A percentile compares a stretch with the other conserved stretches of the same genome.
These are phyloP conservation scores for Pseudonitzschia pungens DNA, from an alignment of 108 stramenopile species.

Conservation along the genomic window DNA sequence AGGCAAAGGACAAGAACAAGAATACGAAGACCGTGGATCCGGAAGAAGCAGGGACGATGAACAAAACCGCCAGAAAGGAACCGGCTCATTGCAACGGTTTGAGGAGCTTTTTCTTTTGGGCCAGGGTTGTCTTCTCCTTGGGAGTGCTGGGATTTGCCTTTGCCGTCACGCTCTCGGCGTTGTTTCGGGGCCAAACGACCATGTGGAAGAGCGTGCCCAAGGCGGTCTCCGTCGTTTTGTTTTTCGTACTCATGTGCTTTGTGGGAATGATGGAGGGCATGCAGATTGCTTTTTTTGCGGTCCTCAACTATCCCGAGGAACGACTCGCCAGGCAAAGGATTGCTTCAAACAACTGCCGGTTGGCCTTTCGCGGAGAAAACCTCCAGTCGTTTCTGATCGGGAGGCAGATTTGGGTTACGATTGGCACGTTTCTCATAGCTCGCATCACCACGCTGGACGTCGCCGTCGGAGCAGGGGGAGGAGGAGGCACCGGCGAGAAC, in stretches of 20 bases:
- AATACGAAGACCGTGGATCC: too few relatives aligned
- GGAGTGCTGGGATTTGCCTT: constrained; percentile 52
- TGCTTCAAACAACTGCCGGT: constrained; percentile 51
- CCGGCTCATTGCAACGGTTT: not conserved
- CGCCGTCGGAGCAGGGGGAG: constrained; percentile 9
- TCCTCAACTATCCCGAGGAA: constrained; percentile 51
- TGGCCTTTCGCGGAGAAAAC: constrained; percentile 29
- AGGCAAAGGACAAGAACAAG: too few relatives aligned
- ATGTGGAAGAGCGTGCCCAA: constrained; percentile 44
- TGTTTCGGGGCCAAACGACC: constrained; percentile 41
- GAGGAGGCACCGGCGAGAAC: constrained; percentile 34
- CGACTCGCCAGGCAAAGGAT: constrained; percentile 37
- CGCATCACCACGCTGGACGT: constrained; percentile 40
- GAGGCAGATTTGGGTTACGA: constrained; percentile 48
- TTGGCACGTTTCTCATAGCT: constrained; percentile 50
- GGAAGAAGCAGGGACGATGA: too few relatives aligned
- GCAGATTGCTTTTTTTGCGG: constrained; percentile 63
- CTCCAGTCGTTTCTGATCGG: constrained; percentile 45
- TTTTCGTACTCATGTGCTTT: constrained; percentile 44
- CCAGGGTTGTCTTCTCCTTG: constrained; percentile 41
- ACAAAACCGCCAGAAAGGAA: too few relatives aligned
- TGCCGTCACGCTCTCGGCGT: constrained; percentile 48
- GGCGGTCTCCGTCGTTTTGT: constrained; percentile 39
- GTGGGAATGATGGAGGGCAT: constrained; percentile 63
- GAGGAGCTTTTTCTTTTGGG: constrained; percentile 46